A percentile compares a stretch with the other conserved stretches of the same genome.
Conservation (phyloP, 768 basidiomycete genomes). For the Rhodosporidiobolus sp. region DNA sequence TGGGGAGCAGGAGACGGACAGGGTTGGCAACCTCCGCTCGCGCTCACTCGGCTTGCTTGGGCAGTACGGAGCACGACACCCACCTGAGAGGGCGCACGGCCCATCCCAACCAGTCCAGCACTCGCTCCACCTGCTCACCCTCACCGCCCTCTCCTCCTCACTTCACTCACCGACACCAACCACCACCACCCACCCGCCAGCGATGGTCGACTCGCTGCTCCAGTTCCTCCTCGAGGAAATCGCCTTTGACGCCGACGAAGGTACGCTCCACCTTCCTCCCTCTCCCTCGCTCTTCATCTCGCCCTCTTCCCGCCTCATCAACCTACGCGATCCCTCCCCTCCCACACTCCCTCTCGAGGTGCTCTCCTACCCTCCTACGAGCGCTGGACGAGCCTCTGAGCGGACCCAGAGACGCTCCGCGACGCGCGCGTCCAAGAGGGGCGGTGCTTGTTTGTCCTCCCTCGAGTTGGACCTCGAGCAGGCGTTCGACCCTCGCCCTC, state of each 20-base stretch:
- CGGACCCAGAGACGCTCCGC: not conserved
- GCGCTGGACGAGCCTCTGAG: too few species aligned
- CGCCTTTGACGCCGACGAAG: conserved; percentile 84
- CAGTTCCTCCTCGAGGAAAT: conserved; percentile 80
- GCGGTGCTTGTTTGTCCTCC: not conserved
- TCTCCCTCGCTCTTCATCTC: not conserved
- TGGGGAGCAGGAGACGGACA: too few species aligned
- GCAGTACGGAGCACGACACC: too few species aligned
- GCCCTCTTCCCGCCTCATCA: too few species aligned
- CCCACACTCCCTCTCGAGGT: too few species aligned
- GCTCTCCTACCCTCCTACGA: not conserved
- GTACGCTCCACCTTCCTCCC: conserved; percentile 58
- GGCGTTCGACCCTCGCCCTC: conserved; percentile 38
- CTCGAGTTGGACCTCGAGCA: not conserved
- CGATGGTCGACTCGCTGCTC: conserved; percentile 71
- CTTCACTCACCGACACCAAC: not conserved
- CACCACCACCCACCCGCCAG: not conserved
- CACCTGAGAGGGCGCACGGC: too few species aligned
- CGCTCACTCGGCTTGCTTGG: too few species aligned
- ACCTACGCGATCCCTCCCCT: not conserved
- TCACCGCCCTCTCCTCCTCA: too few species aligned
- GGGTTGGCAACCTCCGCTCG: too few species aligned
- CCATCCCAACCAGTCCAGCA: too few species aligned
- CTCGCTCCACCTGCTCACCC: too few species aligned
- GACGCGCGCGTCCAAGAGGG: not conserved